These are phyloP conservation scores for Erysimum cheiri DNA, from an alignment of 441 rosid species.

Conservation along the genomic window DNA sequence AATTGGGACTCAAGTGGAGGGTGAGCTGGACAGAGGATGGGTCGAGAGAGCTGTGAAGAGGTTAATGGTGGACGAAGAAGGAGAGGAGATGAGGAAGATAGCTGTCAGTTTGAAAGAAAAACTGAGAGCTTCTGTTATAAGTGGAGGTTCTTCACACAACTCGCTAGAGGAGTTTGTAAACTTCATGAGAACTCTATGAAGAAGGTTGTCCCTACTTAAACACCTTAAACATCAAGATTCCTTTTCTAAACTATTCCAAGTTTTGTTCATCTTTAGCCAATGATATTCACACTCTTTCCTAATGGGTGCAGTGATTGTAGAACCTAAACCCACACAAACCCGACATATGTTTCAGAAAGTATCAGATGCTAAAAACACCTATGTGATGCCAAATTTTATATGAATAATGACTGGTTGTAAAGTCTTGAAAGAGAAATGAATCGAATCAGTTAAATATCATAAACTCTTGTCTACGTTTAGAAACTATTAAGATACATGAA, in stretches of 20 bases:
- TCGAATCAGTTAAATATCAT: background rate
- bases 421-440: background rate
- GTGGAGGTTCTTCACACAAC: constrained; percentile 43
- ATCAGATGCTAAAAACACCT: too few species aligned
- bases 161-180: constrained; percentile 36
- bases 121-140: constrained; percentile 15
- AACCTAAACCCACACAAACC: too few species aligned
- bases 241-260: background rate
- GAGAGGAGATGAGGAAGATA: constrained; percentile 44
- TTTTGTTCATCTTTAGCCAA: too few species aligned
- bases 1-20: constrained; percentile 45
- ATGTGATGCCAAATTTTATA: too few species aligned
- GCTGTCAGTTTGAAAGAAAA: constrained; percentile 39
- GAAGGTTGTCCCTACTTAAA: background rate
- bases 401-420: background rate
- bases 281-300: too few species aligned
- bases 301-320: too few species aligned
- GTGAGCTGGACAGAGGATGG: constrained; percentile 34
- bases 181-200: constrained; percentile 27
- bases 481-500: background rate
- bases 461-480: background rate
- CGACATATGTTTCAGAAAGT: too few species aligned
- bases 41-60: constrained; percentile 43
- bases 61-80: constrained; percentile 49
- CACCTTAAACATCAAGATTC: background rate